Percentiles rank a stretch among this genome's conserved stretches.
phyloP scores from a whole-genome alignment of 768 basidiomycete species.

The Mycena pura region DNA sequence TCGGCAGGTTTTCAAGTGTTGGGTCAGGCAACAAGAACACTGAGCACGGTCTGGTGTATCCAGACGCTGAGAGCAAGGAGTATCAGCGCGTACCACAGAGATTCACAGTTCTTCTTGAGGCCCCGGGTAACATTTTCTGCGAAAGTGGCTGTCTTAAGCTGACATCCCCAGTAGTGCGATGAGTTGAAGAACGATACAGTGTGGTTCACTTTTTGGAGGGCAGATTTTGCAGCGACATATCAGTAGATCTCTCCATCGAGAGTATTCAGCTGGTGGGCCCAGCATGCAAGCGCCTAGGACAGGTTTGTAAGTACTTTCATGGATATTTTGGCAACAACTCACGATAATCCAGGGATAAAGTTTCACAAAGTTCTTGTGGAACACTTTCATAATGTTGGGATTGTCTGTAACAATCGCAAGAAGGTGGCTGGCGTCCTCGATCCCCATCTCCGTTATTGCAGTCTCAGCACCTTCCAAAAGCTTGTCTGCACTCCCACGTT shows the following conservation, averaged over 20 bases:
- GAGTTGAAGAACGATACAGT: too few species aligned
- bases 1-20: too few species aligned
- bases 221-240: conserved; percentile 29
- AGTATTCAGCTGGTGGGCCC: conserved; percentile 39
- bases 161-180: not conserved
- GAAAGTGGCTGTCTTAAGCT: not conserved
- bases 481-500: not conserved
- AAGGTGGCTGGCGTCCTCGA: conserved; percentile 26
- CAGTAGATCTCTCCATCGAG: conserved; percentile 36
- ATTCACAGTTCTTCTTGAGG: not conserved
- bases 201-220: conserved; percentile 20
- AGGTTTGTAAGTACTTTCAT: too few species aligned
- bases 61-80: not conserved
- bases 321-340: too few species aligned
- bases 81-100: not conserved
- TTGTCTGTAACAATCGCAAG: conserved; percentile 39
- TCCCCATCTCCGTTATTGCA: conserved; percentile 28
- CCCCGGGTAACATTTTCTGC: not conserved
- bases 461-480: not conserved
- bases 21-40: too few species aligned
- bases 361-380: conserved; percentile 23
- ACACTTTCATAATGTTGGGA: conserved; percentile 39
- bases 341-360: conserved; percentile 34
- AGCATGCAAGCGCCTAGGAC: conserved; percentile 36
- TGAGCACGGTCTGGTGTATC: too few species aligned